Percentiles rank a stretch among this genome's conserved stretches.
Evolutionary conservation across 1,284 basidiomycete genomes (phyloP).

Genomic region (Rugosomyces carneus): DNA sequence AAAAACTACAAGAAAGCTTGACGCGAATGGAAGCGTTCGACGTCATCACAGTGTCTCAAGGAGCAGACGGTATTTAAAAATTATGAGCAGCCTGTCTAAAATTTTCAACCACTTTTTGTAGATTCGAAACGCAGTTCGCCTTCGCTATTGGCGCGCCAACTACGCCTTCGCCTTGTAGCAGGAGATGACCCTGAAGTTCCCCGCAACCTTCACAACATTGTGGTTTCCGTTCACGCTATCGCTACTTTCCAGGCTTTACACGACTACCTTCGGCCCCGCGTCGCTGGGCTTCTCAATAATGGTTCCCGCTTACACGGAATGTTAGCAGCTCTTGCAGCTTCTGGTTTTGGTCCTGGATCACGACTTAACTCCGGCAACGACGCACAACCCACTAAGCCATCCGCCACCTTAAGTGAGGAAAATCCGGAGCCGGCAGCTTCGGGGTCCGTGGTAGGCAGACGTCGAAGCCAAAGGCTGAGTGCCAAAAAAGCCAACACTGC

Average conservation of each 20-base stretch:
- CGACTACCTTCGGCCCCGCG: slow-evolving; percentile 87
- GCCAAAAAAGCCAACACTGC: slow-evolving; percentile 47
- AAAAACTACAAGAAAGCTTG: slow-evolving; percentile 90
- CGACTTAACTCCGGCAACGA: slow-evolving; percentile 24
- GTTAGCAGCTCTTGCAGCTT: slow-evolving; percentile 84
- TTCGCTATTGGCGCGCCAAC: slow-evolving; percentile 79
- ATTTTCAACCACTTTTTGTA: slow-evolving; percentile 23
- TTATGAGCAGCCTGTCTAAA: slow-evolving; percentile 12
- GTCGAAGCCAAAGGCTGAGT: slow-evolving; percentile 80
- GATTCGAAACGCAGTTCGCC: slow-evolving; percentile 85
- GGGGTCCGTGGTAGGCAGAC: slow-evolving; percentile 40
- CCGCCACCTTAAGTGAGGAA: slow-evolving; percentile 28
- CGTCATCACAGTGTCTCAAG: slow-evolving; percentile 80
- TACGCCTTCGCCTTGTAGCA: slow-evolving; percentile 83
- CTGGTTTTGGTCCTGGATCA: slow-evolving; percentile 44
- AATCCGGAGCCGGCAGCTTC: slow-evolving; percentile 24
- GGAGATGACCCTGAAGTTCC: slow-evolving; percentile 85
- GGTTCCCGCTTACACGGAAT: slow-evolving; percentile 79
- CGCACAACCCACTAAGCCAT: slow-evolving; percentile 25
- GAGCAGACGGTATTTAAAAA: slow-evolving; percentile 69
- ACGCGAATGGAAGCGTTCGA: slow-evolving; percentile 94
- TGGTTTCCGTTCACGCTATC: slow-evolving; percentile 94
- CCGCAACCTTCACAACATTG: slow-evolving; percentile 79
- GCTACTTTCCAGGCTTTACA: slow-evolving; percentile 94
- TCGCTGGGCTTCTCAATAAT: slow-evolving; percentile 67